Evolutionary conservation across 306 rosid genomes (phyloP).

Genomic region (Vachellia pachyceras): DNA sequence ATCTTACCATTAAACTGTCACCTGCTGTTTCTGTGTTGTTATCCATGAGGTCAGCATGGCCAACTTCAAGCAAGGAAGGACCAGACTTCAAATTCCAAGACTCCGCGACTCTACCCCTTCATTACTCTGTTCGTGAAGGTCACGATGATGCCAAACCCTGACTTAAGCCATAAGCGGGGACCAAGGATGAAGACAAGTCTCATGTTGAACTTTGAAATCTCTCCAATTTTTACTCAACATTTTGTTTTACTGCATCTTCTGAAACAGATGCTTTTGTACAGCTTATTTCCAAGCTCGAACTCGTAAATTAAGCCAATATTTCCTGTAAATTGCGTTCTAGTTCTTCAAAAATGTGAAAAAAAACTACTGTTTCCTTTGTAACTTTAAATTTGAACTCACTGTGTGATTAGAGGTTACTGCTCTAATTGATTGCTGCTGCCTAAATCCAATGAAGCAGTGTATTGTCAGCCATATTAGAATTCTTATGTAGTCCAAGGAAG

Average conservation of each 20-base stretch:
- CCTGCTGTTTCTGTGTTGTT: not conserved
- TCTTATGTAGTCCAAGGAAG: not conserved
- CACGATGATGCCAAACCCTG: not conserved
- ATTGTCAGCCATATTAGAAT: not conserved
- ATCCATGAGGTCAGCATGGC: constrained; percentile 22
- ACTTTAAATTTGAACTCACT: not conserved
- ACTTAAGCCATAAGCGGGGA: not conserved
- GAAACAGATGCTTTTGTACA: constrained; percentile 3
- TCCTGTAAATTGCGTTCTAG: not conserved
- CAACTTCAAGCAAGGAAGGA: constrained; percentile 4
- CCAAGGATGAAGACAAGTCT: not conserved
- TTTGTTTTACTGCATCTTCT: not conserved
- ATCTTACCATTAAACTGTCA: not conserved
- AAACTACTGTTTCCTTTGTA: not conserved
- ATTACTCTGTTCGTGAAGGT: not conserved
- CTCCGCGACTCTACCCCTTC: not conserved
- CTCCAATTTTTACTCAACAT: not conserved
- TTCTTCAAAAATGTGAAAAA: not conserved
- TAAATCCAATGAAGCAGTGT: constrained; percentile 13
- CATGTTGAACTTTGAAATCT: not conserved
- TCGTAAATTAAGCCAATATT: not conserved
- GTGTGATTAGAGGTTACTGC: not conserved
- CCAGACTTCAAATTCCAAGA: constrained; percentile 29
- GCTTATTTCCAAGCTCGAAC: not conserved
- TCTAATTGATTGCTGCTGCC: not conserved